A percentile compares a stretch with the other conserved stretches of the same genome.
Evolutionary conservation across 2,329 filamentous ascomycete species (phyloP).

Genomic region (Fusarium abutilonis): DNA sequence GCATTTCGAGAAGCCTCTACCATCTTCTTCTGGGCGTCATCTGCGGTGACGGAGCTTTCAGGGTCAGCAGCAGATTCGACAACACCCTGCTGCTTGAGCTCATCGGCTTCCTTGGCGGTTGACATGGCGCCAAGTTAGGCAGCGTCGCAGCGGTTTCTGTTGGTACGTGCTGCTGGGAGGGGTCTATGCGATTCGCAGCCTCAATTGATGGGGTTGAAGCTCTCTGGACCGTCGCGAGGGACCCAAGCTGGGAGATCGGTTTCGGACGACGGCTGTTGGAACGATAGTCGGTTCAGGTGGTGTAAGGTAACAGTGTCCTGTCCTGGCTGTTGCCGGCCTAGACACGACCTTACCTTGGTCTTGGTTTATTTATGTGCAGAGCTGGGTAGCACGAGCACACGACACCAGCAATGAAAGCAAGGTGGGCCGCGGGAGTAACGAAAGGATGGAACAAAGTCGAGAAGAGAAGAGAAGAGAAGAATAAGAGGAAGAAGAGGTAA

Average conservation of each 20-base stretch:
- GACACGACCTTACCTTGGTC: constrained; percentile 17
- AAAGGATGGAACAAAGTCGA: constrained; percentile 17
- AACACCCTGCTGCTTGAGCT: constrained; percentile 84
- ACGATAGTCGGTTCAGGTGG: constrained; percentile 15
- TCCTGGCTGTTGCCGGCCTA: constrained; percentile 17
- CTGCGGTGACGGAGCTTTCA: constrained; percentile 71
- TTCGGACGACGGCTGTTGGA: constrained; percentile 17
- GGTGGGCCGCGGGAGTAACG: constrained; percentile 17
- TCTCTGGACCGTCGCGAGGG: constrained; percentile 27
- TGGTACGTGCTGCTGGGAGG: constrained; percentile 21
- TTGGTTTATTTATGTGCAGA: constrained; percentile 14
- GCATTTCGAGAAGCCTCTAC: constrained; percentile 81
- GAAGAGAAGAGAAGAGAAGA: constrained; percentile 34
- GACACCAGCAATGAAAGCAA: constrained; percentile 26
- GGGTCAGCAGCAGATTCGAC: constrained; percentile 81
- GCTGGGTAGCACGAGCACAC: constrained; percentile 13
- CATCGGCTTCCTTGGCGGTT: constrained; percentile 53
- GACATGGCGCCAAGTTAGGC: constrained; percentile 46
- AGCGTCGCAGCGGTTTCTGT: constrained; percentile 29
- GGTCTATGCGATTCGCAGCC: constrained; percentile 12
- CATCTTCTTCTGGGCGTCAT: constrained; percentile 77
- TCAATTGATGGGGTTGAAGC: constrained; percentile 41
- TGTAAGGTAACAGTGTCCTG: constrained; percentile 21
- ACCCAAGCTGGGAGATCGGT: constrained; percentile 31
- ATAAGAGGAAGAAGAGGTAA: constrained; percentile 9